Conservation (phyloP, 225 moss, liverwort and hornwort species). For the Anthoceros angustus region DNA sequence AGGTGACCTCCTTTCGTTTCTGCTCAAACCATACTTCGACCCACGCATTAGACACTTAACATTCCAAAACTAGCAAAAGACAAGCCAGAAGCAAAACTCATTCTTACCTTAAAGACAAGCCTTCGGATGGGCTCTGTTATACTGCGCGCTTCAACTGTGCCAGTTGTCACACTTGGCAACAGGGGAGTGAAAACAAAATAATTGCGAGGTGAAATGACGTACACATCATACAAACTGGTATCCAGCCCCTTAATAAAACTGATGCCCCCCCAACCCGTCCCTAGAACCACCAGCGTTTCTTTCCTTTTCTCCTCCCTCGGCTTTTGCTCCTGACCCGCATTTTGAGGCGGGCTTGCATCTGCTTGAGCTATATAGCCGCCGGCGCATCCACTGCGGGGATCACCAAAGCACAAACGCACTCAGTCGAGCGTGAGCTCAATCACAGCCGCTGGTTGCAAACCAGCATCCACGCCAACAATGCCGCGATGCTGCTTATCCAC, state of each 20-base stretch:
- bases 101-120: conserved; percentile 30
- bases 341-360: background rate
- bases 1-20: conserved; percentile 39
- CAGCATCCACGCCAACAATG: too few relatives aligned
- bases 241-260: conserved; percentile 73
- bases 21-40: conserved; percentile 4
- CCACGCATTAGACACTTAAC: background rate
- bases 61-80: background rate
- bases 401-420: too few relatives aligned
- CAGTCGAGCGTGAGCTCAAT: too few relatives aligned
- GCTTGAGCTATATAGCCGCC: background rate
- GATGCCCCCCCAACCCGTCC: conserved; percentile 96
- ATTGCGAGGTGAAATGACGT: conserved; percentile 78
- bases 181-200: conserved; percentile 93
- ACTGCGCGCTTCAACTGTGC: conserved; percentile 94
- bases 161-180: conserved; percentile 88
- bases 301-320: conserved; percentile 9
- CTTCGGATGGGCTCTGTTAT: conserved; percentile 83
- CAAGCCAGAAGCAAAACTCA: background rate
- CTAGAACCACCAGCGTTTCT: conserved; percentile 67
- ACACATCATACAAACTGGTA: conserved; percentile 43
- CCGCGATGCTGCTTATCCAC: too few relatives aligned
- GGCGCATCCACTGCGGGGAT: background rate
- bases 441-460: too few relatives aligned
- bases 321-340: background rate